phyloP scores from a whole-genome alignment of 2,329 filamentous ascomycete species.

The Mariannaea elegans region DNA sequence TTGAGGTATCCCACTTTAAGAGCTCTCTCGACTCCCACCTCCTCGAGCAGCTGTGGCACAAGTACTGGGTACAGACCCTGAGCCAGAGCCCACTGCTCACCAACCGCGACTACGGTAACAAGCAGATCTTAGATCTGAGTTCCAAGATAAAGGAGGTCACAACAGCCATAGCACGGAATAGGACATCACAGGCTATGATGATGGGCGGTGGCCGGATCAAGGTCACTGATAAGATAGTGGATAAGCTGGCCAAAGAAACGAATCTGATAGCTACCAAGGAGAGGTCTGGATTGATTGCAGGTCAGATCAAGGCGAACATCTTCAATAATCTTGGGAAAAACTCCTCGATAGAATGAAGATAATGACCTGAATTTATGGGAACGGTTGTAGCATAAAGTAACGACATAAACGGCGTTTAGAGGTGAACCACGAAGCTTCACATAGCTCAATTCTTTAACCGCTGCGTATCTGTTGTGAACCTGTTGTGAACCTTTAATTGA shows the following conservation, averaged over 20 bases:
- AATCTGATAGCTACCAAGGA: constrained; percentile 70
- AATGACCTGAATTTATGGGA: constrained; percentile 27
- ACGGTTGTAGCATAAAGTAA: constrained; percentile 33
- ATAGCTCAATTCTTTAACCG: neutral
- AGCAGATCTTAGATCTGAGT: constrained; percentile 89
- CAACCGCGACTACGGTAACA: constrained; percentile 91
- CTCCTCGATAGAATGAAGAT: constrained; percentile 22
- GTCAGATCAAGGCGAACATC: constrained; percentile 69
- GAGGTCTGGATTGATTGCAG: constrained; percentile 68
- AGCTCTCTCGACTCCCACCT: constrained; percentile 88
- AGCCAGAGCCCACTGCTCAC: constrained; percentile 90
- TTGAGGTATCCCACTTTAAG: constrained; percentile 95
- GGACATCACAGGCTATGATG: constrained; percentile 38
- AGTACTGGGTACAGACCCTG: constrained; percentile 98
- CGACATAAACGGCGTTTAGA: constrained; percentile 42
- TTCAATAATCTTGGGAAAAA: constrained; percentile 57
- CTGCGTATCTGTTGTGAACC: neutral
- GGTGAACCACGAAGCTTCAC: constrained; percentile 29
- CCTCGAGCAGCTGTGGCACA: constrained; percentile 93
- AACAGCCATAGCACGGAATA: constrained; percentile 36
- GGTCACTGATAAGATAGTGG: constrained; percentile 57
- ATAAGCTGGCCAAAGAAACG: constrained; percentile 69
- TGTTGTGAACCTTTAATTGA: too few species aligned
- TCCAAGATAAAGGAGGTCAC: constrained; percentile 79
- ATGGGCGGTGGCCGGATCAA: constrained; percentile 33